Percentiles rank a stretch among this genome's conserved stretches.
Evolutionary conservation across 163 green algal genomes (phyloP).

Genomic region (Chloroidium sp.): DNA sequence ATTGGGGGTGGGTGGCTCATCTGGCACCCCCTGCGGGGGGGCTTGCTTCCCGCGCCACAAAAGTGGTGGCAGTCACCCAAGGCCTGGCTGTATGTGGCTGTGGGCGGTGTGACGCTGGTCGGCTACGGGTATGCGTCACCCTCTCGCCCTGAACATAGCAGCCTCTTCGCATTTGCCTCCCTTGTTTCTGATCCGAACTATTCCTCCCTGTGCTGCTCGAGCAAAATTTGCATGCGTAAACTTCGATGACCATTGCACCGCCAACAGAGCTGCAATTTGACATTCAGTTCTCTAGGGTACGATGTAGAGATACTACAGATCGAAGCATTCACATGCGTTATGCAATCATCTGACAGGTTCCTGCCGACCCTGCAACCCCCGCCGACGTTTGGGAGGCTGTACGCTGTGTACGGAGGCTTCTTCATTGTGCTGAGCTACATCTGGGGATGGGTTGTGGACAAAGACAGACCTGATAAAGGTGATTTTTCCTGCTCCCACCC

Average conservation of each 20-base stretch:
- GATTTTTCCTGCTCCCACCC: conserved; percentile 2
- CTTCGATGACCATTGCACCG: too few relatives aligned
- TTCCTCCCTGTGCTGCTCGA: too few relatives aligned
- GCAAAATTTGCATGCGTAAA: too few relatives aligned
- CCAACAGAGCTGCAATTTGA: too few relatives aligned
- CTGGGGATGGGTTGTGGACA: conserved; percentile 67
- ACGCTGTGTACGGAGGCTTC: conserved; percentile 69
- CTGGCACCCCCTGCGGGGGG: conserved; percentile 38
- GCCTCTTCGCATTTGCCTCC: too few relatives aligned
- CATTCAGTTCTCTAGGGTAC: too few relatives aligned
- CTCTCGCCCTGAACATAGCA: too few relatives aligned
- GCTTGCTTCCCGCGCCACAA: background rate
- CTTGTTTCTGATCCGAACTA: too few relatives aligned
- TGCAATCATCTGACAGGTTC: conserved; percentile 66
- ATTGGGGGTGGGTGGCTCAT: conserved; percentile 72
- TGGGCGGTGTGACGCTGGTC: conserved; percentile 25
- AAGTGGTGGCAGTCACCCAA: background rate
- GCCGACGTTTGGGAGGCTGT: conserved; percentile 58
- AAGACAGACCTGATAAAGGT: conserved; percentile 37
- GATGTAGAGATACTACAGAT: too few relatives aligned
- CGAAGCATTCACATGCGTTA: background rate
- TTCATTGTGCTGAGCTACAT: conserved; percentile 80
- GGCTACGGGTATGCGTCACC: conserved; percentile 20
- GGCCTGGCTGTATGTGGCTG: background rate
- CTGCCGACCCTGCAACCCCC: conserved; percentile 72